Conservation (phyloP, 2,329 filamentous ascomycete species). For the Botryotinia narcissicola region DNA sequence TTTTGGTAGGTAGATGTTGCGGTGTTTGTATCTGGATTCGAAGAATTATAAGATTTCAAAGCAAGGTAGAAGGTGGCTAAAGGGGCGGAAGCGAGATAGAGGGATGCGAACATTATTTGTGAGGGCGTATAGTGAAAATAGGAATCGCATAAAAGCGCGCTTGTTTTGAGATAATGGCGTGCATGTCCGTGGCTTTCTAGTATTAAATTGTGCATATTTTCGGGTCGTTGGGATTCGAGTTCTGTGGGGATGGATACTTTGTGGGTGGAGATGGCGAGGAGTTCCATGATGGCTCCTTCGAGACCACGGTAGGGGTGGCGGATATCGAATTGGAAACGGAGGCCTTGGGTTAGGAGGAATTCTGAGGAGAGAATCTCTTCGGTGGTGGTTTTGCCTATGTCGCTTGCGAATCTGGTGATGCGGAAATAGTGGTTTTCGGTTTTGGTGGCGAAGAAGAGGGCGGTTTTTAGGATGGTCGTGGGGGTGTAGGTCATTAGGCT, state of each 20-base stretch:
- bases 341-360: constrained; percentile 86
- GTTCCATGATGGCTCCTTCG: constrained; percentile 81
- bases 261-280: constrained; percentile 42
- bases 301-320: constrained; percentile 85
- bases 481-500: constrained; percentile 96
- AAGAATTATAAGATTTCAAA: constrained; percentile 31
- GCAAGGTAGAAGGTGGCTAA: constrained; percentile 44
- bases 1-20: constrained; percentile 5
- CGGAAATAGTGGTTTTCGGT: constrained; percentile 73
- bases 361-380: constrained; percentile 88
- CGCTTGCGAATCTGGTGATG: constrained; percentile 63
- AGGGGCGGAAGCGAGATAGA: constrained; percentile 70
- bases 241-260: constrained; percentile 12
- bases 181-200: constrained; percentile 69
- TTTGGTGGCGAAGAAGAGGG: constrained; percentile 90
- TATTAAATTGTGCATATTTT: constrained; percentile 44
- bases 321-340: constrained; percentile 92
- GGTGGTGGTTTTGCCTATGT: constrained; percentile 66
- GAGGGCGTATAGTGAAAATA: constrained; percentile 95
- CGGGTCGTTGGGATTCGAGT: constrained; percentile 21
- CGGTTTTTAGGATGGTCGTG: constrained; percentile 82
- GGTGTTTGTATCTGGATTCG: constrained; percentile 5
- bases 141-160: constrained; percentile 84
- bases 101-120: constrained; percentile 85
- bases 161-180: constrained; percentile 70